Base-by-base conservation (phyloP, 129 eudicot species). In the Saussurea involucrata region DNA sequence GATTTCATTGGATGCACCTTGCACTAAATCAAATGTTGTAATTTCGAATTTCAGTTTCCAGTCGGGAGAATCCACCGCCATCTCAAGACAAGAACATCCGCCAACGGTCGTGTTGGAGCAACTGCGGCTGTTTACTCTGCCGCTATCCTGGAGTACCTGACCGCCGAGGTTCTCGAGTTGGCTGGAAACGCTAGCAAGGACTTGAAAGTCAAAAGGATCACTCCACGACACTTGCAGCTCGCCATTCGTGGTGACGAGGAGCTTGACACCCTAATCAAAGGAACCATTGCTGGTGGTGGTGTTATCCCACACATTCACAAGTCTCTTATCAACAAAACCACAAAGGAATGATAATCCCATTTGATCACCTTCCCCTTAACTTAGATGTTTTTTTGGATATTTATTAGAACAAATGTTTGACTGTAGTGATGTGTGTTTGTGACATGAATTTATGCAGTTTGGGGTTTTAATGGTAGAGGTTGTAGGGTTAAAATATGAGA, bases 281-380 rank as follows among this genome's bases (percentile, higher is more conserved):
- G 89, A n/a, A 89, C 94, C 76, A 89, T 86, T 82, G 95, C 95
- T 65, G 95, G 95, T 12, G 95, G 95, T 76, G 91, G 91, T 67
- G 95, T 89, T 18, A 89, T 89, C 36, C 95, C 95, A 74, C 95
- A 89, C 73, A 89, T 89, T 70, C 95, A 89, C 91, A 89, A 89
- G 57, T 89, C 95, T 55, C 91, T 89, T 72, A 89, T 89, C 81
- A 89, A 89, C 85, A 86, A 89, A 72, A 85, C 91, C 76, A 82
- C 88, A 58, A 90, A 90, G 77, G 96, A 90, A 32, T 89, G 61
- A 61, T 89, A 40, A 61, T 8, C 78, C 24, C 29, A 24, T 37
- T 24, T 24, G n/a, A 72, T 24, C 65, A 8, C 25, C 25, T 7
- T 49, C 21, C 34, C 2, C 27, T 25, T 53, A 72, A 29, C 53